phyloP scores from a whole-genome alignment of 139 green algal species.

The Chlamydomonas sp. region DNA sequence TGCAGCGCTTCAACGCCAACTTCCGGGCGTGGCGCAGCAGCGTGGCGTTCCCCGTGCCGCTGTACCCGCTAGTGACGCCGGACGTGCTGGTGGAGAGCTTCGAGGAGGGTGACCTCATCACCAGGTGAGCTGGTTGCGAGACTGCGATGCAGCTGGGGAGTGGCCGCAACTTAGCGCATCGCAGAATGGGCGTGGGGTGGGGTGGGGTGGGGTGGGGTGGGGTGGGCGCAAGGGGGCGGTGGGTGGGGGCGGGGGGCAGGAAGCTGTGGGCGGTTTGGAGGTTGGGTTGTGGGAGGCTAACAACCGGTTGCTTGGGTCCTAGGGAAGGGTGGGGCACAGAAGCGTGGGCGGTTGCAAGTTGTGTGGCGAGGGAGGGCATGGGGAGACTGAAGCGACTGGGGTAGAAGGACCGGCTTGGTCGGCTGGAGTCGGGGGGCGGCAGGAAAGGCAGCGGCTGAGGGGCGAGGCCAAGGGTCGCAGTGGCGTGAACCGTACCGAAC shows the following conservation, averaged over 20 bases:
- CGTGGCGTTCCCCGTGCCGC: slow-evolving; percentile 78
- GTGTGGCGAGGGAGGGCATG: background rate
- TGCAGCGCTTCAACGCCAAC: slow-evolving; percentile 34
- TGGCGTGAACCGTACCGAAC: too few relatives aligned
- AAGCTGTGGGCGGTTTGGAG: slow-evolving; percentile 7
- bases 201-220: too few relatives aligned
- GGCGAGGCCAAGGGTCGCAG: too few relatives aligned
- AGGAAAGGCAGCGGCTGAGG: background rate
- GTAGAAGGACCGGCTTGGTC: background rate
- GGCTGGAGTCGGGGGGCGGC: background rate
- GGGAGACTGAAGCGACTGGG: background rate
- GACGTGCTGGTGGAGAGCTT: slow-evolving; percentile 93
- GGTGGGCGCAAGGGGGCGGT: background rate
- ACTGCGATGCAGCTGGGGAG: too few relatives aligned
- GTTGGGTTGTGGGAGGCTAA: background rate
- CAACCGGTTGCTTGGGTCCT: too few relatives aligned
- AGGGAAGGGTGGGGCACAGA: background rate
- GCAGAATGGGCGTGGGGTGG: too few relatives aligned
- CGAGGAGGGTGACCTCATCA: slow-evolving; percentile 82
- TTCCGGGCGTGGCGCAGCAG: slow-evolving; percentile 41
- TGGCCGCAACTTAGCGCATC: too few relatives aligned
- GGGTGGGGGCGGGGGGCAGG: slow-evolving; percentile 22
- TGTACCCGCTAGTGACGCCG: slow-evolving; percentile 81
- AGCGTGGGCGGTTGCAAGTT: too few relatives aligned
- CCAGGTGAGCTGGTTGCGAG: too few relatives aligned